Evolutionary conservation across 1,284 basidiomycete genomes (phyloP).

Genomic region (Ceratobasidium sp.): DNA sequence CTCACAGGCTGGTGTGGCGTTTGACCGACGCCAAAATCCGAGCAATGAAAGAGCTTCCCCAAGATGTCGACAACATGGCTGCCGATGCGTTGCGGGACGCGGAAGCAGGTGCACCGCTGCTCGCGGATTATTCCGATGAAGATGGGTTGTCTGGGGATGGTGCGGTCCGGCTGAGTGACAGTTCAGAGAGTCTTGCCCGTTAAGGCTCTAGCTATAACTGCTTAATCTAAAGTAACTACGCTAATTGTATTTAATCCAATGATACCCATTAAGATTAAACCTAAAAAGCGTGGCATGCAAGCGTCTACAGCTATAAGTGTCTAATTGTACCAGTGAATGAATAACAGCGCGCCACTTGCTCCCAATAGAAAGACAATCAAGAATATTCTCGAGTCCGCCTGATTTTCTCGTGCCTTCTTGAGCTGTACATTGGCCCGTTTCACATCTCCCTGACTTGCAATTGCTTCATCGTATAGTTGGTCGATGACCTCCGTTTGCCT

Average conservation of each 20-base stretch:
- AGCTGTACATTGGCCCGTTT: constrained; percentile 90
- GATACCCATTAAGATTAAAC: constrained; percentile 21
- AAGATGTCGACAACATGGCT: constrained; percentile 68
- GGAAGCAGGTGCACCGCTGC: constrained; percentile 73
- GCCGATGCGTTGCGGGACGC: constrained; percentile 73
- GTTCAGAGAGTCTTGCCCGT: constrained; percentile 24
- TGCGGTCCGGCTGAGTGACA: constrained; percentile 29
- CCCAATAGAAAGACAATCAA: constrained; percentile 88
- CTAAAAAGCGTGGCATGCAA: neutral
- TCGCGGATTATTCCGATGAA: constrained; percentile 58
- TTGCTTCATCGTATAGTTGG: constrained; percentile 89
- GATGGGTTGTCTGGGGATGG: constrained; percentile 28
- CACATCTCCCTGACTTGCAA: constrained; percentile 83
- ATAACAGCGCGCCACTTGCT: constrained; percentile 85
- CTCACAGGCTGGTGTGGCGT: constrained; percentile 44
- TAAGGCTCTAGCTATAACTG: neutral
- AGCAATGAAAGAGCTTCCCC: constrained; percentile 65
- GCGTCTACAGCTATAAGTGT: constrained; percentile 18
- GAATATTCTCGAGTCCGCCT: constrained; percentile 84
- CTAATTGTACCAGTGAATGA: constrained; percentile 80
- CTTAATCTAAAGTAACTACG: constrained; percentile 24
- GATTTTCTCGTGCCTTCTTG: constrained; percentile 82
- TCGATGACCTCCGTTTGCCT: constrained; percentile 91
- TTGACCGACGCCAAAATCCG: constrained; percentile 64
- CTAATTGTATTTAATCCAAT: constrained; percentile 20